These are phyloP conservation scores for Sedum album DNA, from an alignment of 164 flowering plant genomes.

Conservation along the genomic window DNA sequence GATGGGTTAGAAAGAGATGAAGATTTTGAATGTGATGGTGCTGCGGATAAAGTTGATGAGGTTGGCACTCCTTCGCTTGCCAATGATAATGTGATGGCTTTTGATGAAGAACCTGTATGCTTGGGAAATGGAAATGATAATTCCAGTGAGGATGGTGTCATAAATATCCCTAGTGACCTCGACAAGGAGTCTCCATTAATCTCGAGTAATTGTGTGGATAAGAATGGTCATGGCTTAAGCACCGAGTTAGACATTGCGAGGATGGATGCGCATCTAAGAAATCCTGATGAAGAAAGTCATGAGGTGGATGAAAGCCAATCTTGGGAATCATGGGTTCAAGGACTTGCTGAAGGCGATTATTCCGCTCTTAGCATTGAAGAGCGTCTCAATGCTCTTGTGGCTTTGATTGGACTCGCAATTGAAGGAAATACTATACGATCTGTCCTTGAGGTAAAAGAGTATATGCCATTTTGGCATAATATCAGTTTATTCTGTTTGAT, in stretches of 20 bases:
- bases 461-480: background rate
- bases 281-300: constrained; percentile 40
- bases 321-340: constrained; percentile 88
- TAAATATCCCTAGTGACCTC: constrained; percentile 21
- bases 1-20: constrained; percentile 55
- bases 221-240: constrained; percentile 16
- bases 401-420: constrained; percentile 74
- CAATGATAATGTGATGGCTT: constrained; percentile 20
- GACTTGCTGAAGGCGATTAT: constrained; percentile 84
- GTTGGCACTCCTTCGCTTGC: constrained; percentile 25
- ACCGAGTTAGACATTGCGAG: constrained; percentile 26
- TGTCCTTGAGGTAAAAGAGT: constrained; percentile 60
- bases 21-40: constrained; percentile 42
- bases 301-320: constrained; percentile 74
- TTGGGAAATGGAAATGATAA: constrained; percentile 29
- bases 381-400: constrained; percentile 88
- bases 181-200: constrained; percentile 24
- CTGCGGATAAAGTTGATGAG: constrained; percentile 77
- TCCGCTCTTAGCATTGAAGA: constrained; percentile 84
- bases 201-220: constrained; percentile 23
- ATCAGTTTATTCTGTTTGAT: background rate
- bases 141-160: constrained; percentile 15
- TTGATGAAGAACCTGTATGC: constrained; percentile 17
- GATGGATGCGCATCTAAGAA: constrained; percentile 13
- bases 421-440: constrained; percentile 84